Conservation (phyloP, 2,329 filamentous ascomycete species). For the Cercospora nicotianae region DNA sequence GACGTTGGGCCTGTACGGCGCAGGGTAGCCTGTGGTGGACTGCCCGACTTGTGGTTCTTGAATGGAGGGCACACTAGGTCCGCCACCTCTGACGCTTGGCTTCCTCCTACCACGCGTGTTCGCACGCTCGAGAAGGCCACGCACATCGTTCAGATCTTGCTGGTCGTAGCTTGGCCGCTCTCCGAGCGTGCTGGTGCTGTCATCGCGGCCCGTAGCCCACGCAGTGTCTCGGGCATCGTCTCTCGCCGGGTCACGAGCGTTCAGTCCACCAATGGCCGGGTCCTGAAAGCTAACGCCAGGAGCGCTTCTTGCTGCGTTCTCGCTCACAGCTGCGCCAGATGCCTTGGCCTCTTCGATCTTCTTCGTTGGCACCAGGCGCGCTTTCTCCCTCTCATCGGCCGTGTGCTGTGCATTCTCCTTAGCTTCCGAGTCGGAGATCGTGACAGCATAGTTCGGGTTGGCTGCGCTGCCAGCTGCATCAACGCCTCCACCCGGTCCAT, state of each 20-base stretch:
- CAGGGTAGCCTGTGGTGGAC: constrained; percentile 10
- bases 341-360: constrained; percentile 34
- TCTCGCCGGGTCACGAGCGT: constrained; percentile 44
- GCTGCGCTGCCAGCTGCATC: constrained; percentile 59
- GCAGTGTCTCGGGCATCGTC: constrained; percentile 45
- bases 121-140: constrained; percentile 46
- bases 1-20: constrained; percentile 16
- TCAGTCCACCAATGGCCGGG: constrained; percentile 45
- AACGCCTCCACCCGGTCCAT: constrained; percentile 72
- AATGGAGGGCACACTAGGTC: constrained; percentile 34
- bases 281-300: constrained; percentile 29
- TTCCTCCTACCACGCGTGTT: constrained; percentile 48
- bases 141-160: constrained; percentile 50
- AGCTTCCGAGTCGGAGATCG: constrained; percentile 69
- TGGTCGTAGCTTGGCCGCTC: constrained; percentile 47
- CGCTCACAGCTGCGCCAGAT: constrained; percentile 18
- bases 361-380: constrained; percentile 61
- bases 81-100: constrained; percentile 27
- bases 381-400: constrained; percentile 48
- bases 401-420: constrained; percentile 59
- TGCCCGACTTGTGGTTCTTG: constrained; percentile 26
- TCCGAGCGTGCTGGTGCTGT: constrained; percentile 37
- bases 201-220: constrained; percentile 45
- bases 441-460: constrained; percentile 82
- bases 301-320: constrained; percentile 17